A percentile compares a stretch with the other conserved stretches of the same genome.
These are phyloP conservation scores for Populus tremula DNA, from an alignment of 345 rosid genomes.

Conservation along the genomic window DNA sequence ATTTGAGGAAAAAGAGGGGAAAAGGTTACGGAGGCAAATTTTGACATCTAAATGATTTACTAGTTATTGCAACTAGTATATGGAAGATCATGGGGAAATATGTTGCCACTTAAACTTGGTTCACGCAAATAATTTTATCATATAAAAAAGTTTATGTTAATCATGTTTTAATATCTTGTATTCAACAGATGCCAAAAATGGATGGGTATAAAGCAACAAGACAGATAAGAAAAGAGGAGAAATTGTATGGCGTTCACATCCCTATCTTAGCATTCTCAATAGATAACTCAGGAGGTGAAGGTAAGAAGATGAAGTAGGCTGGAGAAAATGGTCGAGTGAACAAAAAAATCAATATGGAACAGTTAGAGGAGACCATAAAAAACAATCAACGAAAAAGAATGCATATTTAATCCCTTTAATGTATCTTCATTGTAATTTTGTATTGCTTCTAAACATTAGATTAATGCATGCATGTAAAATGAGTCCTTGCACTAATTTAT, in stretches of 20 bases:
- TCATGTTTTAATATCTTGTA: not conserved
- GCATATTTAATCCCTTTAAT: too few relatives aligned
- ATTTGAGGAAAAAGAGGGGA: too few relatives aligned
- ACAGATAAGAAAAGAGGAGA: slow-evolving; percentile 18
- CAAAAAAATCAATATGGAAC: slow-evolving; percentile 4
- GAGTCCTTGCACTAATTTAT: not conserved
- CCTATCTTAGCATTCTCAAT: slow-evolving; percentile 25
- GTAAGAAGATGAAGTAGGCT: slow-evolving; percentile 3
- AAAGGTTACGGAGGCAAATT: not conserved
- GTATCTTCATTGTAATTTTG: not conserved
- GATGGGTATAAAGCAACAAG: slow-evolving; percentile 29
- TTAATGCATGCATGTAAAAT: not conserved
- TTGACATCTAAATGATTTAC: not conserved
- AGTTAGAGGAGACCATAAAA: not conserved
- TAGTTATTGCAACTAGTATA: not conserved
- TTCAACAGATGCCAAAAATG: slow-evolving; percentile 26
- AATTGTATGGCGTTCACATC: slow-evolving; percentile 2
- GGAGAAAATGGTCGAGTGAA: slow-evolving; percentile 21
- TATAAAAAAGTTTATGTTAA: too few relatives aligned
- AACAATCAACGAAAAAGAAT: not conserved
- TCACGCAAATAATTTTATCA: not conserved
- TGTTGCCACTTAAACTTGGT: not conserved
- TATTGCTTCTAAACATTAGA: not conserved
- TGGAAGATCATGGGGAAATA: not conserved
- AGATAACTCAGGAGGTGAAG: slow-evolving; percentile 1